A percentile compares a stretch with the other conserved stretches of the same genome.
These are phyloP conservation scores for Paracorniculantispora psalliotae DNA, from an alignment of 2,329 filamentous ascomycete genomes.

Conservation along the genomic window DNA sequence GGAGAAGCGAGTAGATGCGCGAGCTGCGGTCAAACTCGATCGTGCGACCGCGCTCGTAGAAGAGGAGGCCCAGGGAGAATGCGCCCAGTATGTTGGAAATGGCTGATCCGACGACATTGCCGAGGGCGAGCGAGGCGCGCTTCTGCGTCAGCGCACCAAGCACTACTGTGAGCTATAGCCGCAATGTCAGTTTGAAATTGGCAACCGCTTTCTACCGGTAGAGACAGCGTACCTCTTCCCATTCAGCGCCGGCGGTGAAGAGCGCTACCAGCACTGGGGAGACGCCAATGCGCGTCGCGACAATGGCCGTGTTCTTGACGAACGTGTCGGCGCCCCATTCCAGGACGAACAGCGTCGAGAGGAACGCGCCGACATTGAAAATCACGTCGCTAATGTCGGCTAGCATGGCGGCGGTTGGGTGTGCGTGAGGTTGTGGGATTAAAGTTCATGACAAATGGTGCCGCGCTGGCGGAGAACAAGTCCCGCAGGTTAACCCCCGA, in stretches of 20 bases:
- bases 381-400: not conserved
- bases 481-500: no score
- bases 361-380: slow-evolving; percentile 35
- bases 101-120: slow-evolving; percentile 50
- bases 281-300: slow-evolving; percentile 40
- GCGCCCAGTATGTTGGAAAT: slow-evolving; percentile 53
- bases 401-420: not conserved
- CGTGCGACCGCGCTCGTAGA: slow-evolving; percentile 23
- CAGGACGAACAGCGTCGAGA: slow-evolving; percentile 43
- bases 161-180: slow-evolving; percentile 39
- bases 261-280: slow-evolving; percentile 45
- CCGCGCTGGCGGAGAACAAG: not conserved
- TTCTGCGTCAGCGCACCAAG: slow-evolving; percentile 41
- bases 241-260: slow-evolving; percentile 49
- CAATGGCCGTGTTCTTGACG: slow-evolving; percentile 44
- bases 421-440: not conserved
- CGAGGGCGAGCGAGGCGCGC: slow-evolving; percentile 43
- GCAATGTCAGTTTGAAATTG: not conserved
- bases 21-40: slow-evolving; percentile 42
- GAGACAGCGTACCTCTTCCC: slow-evolving; percentile 45
- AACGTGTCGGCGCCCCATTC: slow-evolving; percentile 49
- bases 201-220: no score
- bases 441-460: not conserved
- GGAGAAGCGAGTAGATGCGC: slow-evolving; percentile 40
- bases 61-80: slow-evolving; percentile 48